These are phyloP conservation scores for Acanthamoeba castellanii DNA, from an alignment of 208 protist genomes.

Conservation along the genomic window DNA sequence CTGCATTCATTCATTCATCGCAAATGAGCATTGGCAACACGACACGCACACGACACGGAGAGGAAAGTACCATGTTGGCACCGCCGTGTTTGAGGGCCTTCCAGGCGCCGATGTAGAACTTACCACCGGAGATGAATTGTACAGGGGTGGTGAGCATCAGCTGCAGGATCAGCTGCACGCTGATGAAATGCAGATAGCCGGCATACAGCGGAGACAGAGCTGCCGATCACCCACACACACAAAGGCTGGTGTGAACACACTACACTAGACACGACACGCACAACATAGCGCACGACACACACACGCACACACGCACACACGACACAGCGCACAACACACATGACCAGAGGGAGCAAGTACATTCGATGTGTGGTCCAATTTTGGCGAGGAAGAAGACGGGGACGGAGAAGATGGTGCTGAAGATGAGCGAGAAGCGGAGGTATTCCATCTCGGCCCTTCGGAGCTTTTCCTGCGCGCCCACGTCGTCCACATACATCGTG, in stretches of 20 bases:
- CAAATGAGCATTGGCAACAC: slow-evolving; percentile 75
- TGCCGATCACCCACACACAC: background rate
- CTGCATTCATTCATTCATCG: slow-evolving; percentile 86
- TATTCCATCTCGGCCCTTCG: slow-evolving; percentile 5
- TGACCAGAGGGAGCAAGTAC: background rate
- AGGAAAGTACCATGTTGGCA: background rate
- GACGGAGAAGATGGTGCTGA: slow-evolving; percentile 19
- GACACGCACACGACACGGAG: background rate
- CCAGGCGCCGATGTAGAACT: slow-evolving; percentile 16
- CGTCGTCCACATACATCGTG: background rate
- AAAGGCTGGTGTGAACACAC: background rate
- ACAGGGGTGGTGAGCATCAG: slow-evolving; percentile 80
- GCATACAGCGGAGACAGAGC: background rate
- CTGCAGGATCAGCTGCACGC: slow-evolving; percentile 44
- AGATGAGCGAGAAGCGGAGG: slow-evolving; percentile 13
- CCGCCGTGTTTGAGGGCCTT: slow-evolving; percentile 25
- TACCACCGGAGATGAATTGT: slow-evolving; percentile 70
- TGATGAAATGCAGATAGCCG: slow-evolving; percentile 1
- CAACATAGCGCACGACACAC: background rate
- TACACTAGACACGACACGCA: background rate
- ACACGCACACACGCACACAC: too few relatives aligned
- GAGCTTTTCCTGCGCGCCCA: background rate
- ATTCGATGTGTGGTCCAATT: background rate
- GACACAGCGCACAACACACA: background rate
- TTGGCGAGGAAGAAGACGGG: slow-evolving; percentile 35